Percentiles rank a stretch among this genome's conserved stretches.
phyloP scores from a whole-genome alignment of 2,329 filamentous ascomycete species.

The Fusarium sp. region DNA sequence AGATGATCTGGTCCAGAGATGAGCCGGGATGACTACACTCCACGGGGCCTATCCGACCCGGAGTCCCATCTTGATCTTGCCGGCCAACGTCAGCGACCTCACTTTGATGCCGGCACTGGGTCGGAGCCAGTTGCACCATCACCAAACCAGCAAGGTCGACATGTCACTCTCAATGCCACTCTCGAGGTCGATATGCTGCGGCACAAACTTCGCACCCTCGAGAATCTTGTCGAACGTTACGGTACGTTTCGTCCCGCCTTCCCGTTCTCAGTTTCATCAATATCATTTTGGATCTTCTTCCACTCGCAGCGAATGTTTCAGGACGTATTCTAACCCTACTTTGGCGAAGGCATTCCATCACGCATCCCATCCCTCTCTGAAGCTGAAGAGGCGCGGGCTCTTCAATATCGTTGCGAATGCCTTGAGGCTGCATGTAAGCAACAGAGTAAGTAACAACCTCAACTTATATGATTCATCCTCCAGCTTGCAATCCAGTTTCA shows the following conservation, averaged over 20 bases:
- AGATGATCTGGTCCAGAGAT: conserved; percentile 51
- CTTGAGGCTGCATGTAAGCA: conserved; percentile 66
- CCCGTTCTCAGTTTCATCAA: conserved; percentile 20
- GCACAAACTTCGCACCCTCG: conserved; percentile 67
- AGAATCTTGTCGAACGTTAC: conserved; percentile 63
- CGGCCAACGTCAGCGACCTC: conserved; percentile 60
- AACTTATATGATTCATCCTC: neutral
- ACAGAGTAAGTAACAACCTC: conserved; percentile 49
- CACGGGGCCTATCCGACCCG: conserved; percentile 52
- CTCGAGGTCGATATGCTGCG: conserved; percentile 69
- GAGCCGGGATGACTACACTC: conserved; percentile 52
- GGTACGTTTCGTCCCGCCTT: conserved; percentile 57
- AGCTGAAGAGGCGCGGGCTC: conserved; percentile 68
- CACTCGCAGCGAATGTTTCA: conserved; percentile 12
- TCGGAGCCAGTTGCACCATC: conserved; percentile 65
- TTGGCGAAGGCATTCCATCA: conserved; percentile 47
- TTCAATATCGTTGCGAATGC: conserved; percentile 73
- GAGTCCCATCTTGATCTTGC: conserved; percentile 52
- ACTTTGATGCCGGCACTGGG: conserved; percentile 67
- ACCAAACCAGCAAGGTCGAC: conserved; percentile 63
- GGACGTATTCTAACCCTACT: conserved; percentile 37
- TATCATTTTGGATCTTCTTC: conserved; percentile 19
- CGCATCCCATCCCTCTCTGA: conserved; percentile 65
- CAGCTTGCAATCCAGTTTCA: conserved; percentile 3
- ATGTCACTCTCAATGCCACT: conserved; percentile 63